Conservation (phyloP, 2,329 filamentous ascomycete genomes). For the Ophiostoma novo-ulmi region DNA sequence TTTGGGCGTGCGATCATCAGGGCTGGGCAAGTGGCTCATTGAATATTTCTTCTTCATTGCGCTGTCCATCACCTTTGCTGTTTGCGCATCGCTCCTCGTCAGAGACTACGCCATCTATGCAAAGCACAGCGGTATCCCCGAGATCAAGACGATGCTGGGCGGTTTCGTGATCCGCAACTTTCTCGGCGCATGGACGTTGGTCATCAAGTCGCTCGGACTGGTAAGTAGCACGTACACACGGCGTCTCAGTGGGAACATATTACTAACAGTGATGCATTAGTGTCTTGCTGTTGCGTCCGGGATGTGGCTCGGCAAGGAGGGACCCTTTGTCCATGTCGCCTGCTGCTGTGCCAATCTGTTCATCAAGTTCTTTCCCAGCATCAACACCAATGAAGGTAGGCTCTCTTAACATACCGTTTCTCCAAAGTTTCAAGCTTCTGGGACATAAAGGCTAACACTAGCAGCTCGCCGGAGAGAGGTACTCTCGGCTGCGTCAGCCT, state of each 20-base stretch:
- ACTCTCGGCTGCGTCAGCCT: constrained; percentile 83
- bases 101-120: constrained; percentile 81
- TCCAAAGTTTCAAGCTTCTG: too few relatives aligned
- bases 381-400: constrained; percentile 71
- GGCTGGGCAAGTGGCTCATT: constrained; percentile 66
- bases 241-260: not conserved
- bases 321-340: constrained; percentile 89
- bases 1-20: constrained; percentile 49
- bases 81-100: constrained; percentile 72
- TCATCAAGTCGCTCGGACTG: constrained; percentile 83
- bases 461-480: constrained; percentile 74
- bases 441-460: not conserved
- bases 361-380: constrained; percentile 77
- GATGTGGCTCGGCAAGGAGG: constrained; percentile 95
- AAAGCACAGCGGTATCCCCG: constrained; percentile 91
- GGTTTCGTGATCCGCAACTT: constrained; percentile 90
- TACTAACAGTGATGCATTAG: constrained; percentile 22
- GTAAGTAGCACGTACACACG: not conserved
- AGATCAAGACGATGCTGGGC: constrained; percentile 93
- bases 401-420: constrained; percentile 8
- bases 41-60: constrained; percentile 82
- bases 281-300: constrained; percentile 88
- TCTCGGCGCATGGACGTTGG: constrained; percentile 78
- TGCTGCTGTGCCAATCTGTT: constrained; percentile 94
- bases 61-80: constrained; percentile 78